Percentiles rank a stretch among this genome's conserved stretches.
These are phyloP conservation scores for Sordaria brevicollis DNA, from an alignment of 495 filamentous ascomycete genomes.

Conservation along the genomic window DNA sequence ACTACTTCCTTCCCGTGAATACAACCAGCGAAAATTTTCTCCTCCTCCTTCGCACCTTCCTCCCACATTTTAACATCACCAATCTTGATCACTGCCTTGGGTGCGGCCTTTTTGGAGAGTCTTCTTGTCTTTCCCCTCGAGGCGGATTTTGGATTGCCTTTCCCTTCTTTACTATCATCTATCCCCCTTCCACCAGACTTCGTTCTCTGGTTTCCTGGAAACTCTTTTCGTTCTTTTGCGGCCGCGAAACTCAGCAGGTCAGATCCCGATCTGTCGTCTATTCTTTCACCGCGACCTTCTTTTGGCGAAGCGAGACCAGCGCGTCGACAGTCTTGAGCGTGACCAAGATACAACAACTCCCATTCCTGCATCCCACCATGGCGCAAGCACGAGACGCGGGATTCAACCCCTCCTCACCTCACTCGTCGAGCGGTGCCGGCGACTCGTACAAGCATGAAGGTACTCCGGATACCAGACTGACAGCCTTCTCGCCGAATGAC, in stretches of 20 bases:
- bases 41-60: not conserved
- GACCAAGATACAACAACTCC: not conserved
- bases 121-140: not conserved
- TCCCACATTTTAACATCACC: not conserved
- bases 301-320: not conserved
- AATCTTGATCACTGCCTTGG: not conserved
- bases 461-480: slow-evolving; percentile 54
- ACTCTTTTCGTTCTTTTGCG: not conserved
- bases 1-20: not conserved
- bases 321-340: not conserved
- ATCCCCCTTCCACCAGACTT: not conserved
- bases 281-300: not conserved
- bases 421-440: slow-evolving; percentile 43
- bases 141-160: not conserved
- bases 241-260: not conserved
- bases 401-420: slow-evolving; percentile 42
- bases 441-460: slow-evolving; percentile 43
- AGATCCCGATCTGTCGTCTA: not conserved
- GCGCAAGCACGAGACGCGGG: slow-evolving; percentile 24
- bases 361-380: slow-evolving; percentile 12
- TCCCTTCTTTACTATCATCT: not conserved
- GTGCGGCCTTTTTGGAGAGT: not conserved
- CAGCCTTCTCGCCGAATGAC: slow-evolving; percentile 55
- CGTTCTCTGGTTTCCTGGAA: slow-evolving; percentile 6
- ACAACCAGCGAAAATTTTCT: not conserved